Percentiles rank a stretch among this genome's conserved stretches.
phyloP scores from a whole-genome alignment of 169 alveolate genomes.

The Besnoitia besnoiti region DNA sequence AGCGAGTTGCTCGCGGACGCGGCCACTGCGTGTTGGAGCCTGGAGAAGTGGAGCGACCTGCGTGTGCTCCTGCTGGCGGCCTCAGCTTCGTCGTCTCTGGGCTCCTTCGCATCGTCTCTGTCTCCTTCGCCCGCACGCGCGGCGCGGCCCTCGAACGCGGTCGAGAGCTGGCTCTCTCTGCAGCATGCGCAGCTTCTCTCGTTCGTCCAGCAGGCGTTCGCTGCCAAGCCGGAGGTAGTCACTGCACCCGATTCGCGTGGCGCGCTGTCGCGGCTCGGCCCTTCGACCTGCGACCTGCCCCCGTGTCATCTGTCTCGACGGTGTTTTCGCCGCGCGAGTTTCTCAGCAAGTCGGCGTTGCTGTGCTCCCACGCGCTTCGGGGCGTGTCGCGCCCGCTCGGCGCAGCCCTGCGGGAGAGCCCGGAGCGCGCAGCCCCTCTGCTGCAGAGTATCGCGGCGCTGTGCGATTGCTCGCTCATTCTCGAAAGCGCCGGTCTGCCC shows the following conservation, averaged over 20 bases:
- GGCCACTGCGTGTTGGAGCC: constrained; percentile 59
- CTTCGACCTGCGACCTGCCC: too few species aligned
- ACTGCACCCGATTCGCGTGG: too few species aligned
- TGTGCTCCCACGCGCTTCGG: not conserved
- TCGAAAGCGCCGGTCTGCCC: not conserved
- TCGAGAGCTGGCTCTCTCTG: constrained; percentile 47
- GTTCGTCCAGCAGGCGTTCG: not conserved
- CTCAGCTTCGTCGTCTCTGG: not conserved
- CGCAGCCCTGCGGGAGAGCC: constrained; percentile 61
- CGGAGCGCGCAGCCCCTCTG: constrained; percentile 9
- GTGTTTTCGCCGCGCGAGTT: too few species aligned
- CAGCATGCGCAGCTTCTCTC: constrained; percentile 61
- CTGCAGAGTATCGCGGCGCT: not conserved
- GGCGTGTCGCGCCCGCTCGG: constrained; percentile 17
- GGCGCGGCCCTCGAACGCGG: constrained; percentile 1
- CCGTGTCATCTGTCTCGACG: too few species aligned
- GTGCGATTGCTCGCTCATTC: not conserved
- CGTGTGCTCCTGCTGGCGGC: not conserved
- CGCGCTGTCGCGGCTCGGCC: too few species aligned
- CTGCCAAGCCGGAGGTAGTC: too few species aligned
- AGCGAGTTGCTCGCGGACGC: constrained; percentile 53
- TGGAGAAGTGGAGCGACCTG: constrained; percentile 41
- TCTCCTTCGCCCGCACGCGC: not conserved
- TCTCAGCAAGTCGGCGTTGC: not conserved
- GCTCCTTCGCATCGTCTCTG: not conserved